phyloP scores from a whole-genome alignment of 192 early-diverging fungal species.

The Linnemannia schmuckeri region DNA sequence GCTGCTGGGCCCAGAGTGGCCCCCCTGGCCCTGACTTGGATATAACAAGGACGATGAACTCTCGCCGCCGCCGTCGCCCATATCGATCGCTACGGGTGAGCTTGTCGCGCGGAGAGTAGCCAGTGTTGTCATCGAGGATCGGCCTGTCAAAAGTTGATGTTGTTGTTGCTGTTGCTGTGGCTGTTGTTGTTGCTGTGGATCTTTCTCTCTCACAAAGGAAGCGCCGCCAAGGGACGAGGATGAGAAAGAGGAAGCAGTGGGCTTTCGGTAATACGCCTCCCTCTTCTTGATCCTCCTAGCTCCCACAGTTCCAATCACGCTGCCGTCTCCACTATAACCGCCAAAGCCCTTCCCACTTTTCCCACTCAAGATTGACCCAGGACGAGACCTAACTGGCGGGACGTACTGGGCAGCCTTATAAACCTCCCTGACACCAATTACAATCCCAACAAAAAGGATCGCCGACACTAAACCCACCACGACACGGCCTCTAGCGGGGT shows the following conservation, averaged over 20 bases:
- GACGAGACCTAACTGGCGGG: constrained; percentile 9
- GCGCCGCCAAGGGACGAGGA: not conserved
- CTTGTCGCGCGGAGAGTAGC: not conserved
- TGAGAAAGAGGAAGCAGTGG: not conserved
- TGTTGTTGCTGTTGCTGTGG: constrained; percentile 5
- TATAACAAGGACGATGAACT: not conserved
- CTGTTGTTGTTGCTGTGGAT: not conserved
- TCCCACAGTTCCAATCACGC: not conserved
- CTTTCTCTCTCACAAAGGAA: not conserved
- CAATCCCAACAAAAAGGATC: constrained; percentile 16
- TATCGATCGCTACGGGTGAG: not conserved
- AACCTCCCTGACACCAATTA: constrained; percentile 9
- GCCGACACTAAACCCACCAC: constrained; percentile 22
- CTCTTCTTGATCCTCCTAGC: constrained; percentile 27
- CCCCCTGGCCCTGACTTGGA: not conserved
- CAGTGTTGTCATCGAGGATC: not conserved
- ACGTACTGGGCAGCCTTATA: constrained; percentile 41
- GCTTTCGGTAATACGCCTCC: constrained; percentile 32
- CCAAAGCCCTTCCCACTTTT: not conserved
- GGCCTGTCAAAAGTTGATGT: not conserved
- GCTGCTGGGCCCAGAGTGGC: not conserved
- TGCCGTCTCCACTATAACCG: not conserved
- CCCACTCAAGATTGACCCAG: not conserved
- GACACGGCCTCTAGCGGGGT: constrained; percentile 26
- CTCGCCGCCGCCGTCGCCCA: not conserved